Conservation (phyloP, 441 rosid species). For the Hura crepitans region DNA sequence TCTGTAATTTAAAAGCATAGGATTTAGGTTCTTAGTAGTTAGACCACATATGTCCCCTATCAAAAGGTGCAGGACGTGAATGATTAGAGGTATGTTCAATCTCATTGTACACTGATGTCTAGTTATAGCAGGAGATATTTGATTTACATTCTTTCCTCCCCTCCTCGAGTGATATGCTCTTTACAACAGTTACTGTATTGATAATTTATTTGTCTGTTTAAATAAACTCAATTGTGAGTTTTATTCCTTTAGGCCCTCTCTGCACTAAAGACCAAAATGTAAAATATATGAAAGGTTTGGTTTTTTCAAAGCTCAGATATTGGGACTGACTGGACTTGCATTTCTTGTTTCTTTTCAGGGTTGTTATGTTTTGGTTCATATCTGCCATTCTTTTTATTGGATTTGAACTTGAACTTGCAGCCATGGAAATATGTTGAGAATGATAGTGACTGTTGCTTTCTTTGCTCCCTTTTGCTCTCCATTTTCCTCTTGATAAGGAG, state of each 20-base stretch:
- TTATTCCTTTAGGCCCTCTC: not conserved
- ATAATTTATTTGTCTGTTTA: conserved; percentile 3
- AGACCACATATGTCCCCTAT: conserved; percentile 17
- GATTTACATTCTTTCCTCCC: no score
- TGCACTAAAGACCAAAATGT: no score
- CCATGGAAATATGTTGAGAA: conserved; percentile 7
- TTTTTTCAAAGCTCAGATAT: not conserved
- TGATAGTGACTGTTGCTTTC: no score
- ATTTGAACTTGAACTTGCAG: conserved; percentile 4
- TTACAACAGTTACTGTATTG: conserved; percentile 22
- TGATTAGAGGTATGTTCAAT: conserved; percentile 18
- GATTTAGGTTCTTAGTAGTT: conserved; percentile 20
- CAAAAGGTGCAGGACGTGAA: conserved; percentile 26
- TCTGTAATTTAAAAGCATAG: conserved; percentile 29
- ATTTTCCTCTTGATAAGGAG: conserved; percentile 14
- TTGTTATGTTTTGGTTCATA: no score
- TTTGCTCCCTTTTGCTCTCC: conserved; percentile 10
- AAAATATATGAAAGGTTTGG: not conserved
- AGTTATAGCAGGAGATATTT: conserved; percentile 17
- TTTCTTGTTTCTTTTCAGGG: no score
- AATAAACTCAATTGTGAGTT: conserved; percentile 24
- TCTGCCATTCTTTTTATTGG: not conserved
- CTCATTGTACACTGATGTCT: conserved; percentile 28
- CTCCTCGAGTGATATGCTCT: no score
- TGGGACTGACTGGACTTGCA: no score